Base-by-base conservation (phyloP, 2,329 filamentous ascomycete species). In the Madurella mycetomatis region DNA sequence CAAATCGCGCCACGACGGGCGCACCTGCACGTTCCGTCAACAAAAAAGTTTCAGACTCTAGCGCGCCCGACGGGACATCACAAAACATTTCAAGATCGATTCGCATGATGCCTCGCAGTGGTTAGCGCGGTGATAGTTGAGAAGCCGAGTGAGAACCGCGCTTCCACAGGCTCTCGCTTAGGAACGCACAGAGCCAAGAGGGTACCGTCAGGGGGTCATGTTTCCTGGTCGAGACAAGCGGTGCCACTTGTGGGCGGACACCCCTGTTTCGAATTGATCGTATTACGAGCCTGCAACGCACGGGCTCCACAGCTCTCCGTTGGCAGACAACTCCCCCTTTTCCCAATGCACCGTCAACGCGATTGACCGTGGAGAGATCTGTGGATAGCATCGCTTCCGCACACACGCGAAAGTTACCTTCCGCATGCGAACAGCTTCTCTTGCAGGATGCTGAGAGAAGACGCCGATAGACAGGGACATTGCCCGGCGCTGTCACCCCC, bases 181-280 rank as follows among this genome's bases (percentile, higher is more conserved):
- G 53, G 44, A 49, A 34, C 41, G 31, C 43, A 19, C 53, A 52
- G 41, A 18, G 19, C 52, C 57, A 51, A 51, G 47, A 57, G 45
- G 25, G 30, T 46, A 31, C 52, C 53, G 51, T 19, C n/a, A 48
- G 52, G 54, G 53, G 54, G 42, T 25, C 47, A 45, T 32, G 32
- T 49, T 53, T 43, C 53, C 50, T 12, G 19, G 44, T 57, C 46
- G 16, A 40, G 47, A 53, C 53, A 48, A 46, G 47, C 39, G 55
- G 16, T 55, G 55, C 52, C 47, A 47, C 55, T n/a, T n/a, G 2
- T 25, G 18, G 49, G 40, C 15, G 34, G 25, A 41, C 49, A 25
- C 40, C 42, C 30, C 19, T 42, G 57, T 59, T 57, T 59, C 54
- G 57, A 47, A 39, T 47, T 54, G 30, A 45, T 56, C 56, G 53